Evolutionary conservation across 495 filamentous ascomycete genomes (phyloP), one percentile per base, ranked within the genome.

Genomic region (Aspergillus carlsbadensis): DNA sequence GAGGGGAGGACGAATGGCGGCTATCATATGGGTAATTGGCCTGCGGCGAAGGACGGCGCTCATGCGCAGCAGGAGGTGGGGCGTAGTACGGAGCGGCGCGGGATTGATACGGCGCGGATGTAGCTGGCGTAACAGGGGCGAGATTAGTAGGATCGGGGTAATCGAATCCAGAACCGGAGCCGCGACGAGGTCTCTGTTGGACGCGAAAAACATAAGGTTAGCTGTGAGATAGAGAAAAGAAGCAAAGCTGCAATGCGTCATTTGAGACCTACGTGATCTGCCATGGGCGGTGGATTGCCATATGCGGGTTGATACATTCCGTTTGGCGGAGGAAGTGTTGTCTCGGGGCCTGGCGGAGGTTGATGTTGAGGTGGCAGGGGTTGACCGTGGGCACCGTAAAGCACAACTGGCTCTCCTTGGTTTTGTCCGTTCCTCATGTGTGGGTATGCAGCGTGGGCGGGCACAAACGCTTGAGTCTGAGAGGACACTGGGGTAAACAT

Each of bases 401-500:
- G 78, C 56, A 78, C 63, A 39, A 76, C 64, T 6, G 54, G 61
- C 3, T 68, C 69, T 69, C 71, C 71, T 21, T 72, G 73, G 44
- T 67, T 68, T 53, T 71, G 78, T 47, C 70, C 68, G 59, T 80
- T 79, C 44, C 80, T 76, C 67, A 87, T 65, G 63, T 84, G 76
- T 29, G 85, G 84, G 56, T 86, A 88, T 46, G 82, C 84, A 18
- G 87, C 82, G 64, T 91, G 89, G 20, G 88, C 89, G 6, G 89
- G 89, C 26, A 92, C 89, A 66, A 92, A 92, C 8, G 89, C 89
- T 69, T 91, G 89, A 22, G 89, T 82, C 69, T 92, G 89, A 3
- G 88, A 88, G 7, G 87, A 90, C 21, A 92, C 89, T 0, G 89
- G 89, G 4, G 88, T 92, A 74, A 92, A 92, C 73, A 92, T 84